Base-by-base conservation (phyloP, 192 early-diverging fungal species). In the Allomyces macrogynus region DNA sequence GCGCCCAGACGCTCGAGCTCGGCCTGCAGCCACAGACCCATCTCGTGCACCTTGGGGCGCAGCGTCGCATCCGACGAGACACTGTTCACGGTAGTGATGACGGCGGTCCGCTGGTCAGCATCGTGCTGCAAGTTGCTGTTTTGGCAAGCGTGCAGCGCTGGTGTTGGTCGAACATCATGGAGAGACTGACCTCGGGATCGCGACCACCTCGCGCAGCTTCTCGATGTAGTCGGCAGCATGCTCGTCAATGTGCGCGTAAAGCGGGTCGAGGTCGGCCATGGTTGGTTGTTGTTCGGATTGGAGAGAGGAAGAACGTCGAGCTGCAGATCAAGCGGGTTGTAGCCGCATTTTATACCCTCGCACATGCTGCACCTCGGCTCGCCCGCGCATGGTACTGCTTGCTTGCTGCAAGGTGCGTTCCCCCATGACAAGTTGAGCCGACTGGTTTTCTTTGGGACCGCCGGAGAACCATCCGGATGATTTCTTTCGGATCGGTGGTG, bases 21-120 rank as follows among this genome's bases (percentile, higher is more conserved):
- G 27, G 74, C 68, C 61, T 81, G 74, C 61, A 97, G 77, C 84
- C 87, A 97, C 65, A 89, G 79, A 61, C 87, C 89, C 95, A 98
- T 98, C 23, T 78, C 76, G 67, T 90, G 78, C 4, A 96, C 93
- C 5, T 93, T 84, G 49, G 75, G 76, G 60, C 95, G 89, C 69
- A 79, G 75, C 60, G 72, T 69, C 23, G 82, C 85, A 63, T 90
- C 88, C 67, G 83, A 77, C 73, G 84, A 87, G 43, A 83, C 77
- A 64, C 73, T 76, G 62, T 7, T 16, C 64, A 86, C 4, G 26
- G 26, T 81, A 76, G 54, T 49, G 57, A 57, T 14, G 23, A 32
- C 16, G 10, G 24, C n/a, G 42, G 22, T 44, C 1, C n/a, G 16
- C 12, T 11, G 64, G 23, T 67, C 25, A 67, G 16, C 26, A 10